Base-by-base conservation (phyloP, 169 alveolate genomes). In the Plasmodium yoelii region DNA sequence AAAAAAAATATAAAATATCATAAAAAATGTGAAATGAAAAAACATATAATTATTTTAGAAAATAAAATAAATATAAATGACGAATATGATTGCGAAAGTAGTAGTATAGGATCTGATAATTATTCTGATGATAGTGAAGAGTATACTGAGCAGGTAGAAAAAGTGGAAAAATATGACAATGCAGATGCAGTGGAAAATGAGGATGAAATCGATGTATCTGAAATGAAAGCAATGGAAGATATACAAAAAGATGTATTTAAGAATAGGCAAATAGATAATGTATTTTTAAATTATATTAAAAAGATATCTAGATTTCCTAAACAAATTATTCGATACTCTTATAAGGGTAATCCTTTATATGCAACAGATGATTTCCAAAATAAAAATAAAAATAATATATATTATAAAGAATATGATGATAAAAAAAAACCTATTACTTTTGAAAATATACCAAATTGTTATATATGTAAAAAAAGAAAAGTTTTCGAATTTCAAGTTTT, bases 401-500 rank as follows among this genome's bases (percentile, higher is more conserved):
- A 10, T 9, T 64, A 9, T 13, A 18, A 22, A 39, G 8, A 61
- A 24, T 9, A 2, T 42, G 13, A 24, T 10, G 8, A 56, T 19
- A 22, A 63, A 2, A 39, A 13, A 5, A 0, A 4, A 46, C 39
- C 42, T 65, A 68, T 9, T 47, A 46, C 8, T 34, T 34, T 34
- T n/a, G 15, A 18, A 18, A 12, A 68, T 1, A 12, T 68, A 15
- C 88, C 88, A 2, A 15, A 64, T 12, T 75, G 88, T 49, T 74
- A 75, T 55, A 39, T 75, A 1, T 75, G 88, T 56, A 75, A 75
- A 26, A n/a, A 53, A 47, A 56, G 19, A 63, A 75, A 47, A 49
- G 69, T 75, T 15, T 75, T 75, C 12, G 88, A 75, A n/a, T 75
- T 75, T 18, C 88, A 75, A 49, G 77, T 75, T 1, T 44, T 75